Base-by-base conservation (phyloP, 2,329 filamentous ascomycete genomes). In the Aspergillus fructus region DNA sequence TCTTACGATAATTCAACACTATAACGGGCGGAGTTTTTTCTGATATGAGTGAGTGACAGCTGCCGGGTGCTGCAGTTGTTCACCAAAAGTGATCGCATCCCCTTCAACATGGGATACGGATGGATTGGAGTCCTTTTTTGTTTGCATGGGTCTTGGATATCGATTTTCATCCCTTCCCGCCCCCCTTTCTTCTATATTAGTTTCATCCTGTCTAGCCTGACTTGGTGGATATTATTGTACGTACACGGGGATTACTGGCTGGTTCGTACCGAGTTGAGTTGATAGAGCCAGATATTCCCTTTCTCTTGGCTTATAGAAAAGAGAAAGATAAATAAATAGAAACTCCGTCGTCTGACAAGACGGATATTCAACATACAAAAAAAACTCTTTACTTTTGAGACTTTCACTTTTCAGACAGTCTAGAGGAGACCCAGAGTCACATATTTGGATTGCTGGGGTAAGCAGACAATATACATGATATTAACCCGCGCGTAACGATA, bases 51-150 rank as follows among this genome's bases (percentile, higher is more conserved):
- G 17, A 30, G 24, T 43, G 39, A 34, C 23, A 13, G n/a, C 49
- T 40, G 27, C 17, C 12, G 12, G 34, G 15, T 48, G 27, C 34
- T 37, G 40, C 17, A n/a, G 53, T 33, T 50, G 46, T 53, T 33
- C 8, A 30, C 33, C 58, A 62, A 62, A 61, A 59, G 56, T 55
- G 55, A 64, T 53, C 45, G 41, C 17, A 58, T 61, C 62, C 62
- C 63, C 55, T 70, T 68, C 67, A 68, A 70, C 66, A 66, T 58
- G 65, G 67, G 64, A 66, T 66, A 62, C 49, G 52, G 51, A 45
- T 23, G 50, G 46, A 42, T 30, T 40, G 60, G 64, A 66, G 63
- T 66, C 56, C 62, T 52, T 59, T 24, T 39, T 45, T 50, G 40
- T 23, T 41, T 48, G 49, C 46, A 50, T 46, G 49, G 54, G 52